Percentiles rank a stretch among this genome's conserved stretches.
phyloP scores from a whole-genome alignment of 1,284 basidiomycete species.

The Boletellus deceptivus region DNA sequence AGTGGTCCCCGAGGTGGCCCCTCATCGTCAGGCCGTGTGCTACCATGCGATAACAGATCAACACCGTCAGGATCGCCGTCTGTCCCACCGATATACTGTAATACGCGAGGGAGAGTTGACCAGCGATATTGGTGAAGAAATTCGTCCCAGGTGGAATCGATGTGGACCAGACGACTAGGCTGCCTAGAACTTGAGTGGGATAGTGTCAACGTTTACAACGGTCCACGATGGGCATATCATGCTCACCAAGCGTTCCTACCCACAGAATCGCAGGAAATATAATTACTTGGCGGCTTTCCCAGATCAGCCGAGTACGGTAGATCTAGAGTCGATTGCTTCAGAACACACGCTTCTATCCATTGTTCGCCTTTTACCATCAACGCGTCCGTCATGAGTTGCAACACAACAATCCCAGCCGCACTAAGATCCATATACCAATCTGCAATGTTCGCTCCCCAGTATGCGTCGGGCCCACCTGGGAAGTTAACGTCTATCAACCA shows the following conservation, averaged over 20 bases:
- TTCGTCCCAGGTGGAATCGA: slow-evolving; percentile 18
- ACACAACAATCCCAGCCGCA: slow-evolving; percentile 13
- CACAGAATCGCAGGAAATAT: slow-evolving; percentile 21
- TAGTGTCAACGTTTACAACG: background rate
- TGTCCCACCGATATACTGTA: slow-evolving; percentile 22
- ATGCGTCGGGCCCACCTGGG: slow-evolving; percentile 19
- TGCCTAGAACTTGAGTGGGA: slow-evolving; percentile 19
- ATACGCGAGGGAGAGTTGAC: slow-evolving; percentile 24
- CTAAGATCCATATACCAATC: slow-evolving; percentile 27
- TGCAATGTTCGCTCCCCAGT: slow-evolving; percentile 12
- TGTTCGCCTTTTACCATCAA: slow-evolving; percentile 20
- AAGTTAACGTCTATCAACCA: slow-evolving; percentile 16
- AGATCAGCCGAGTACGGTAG: slow-evolving; percentile 20
- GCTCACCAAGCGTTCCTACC: slow-evolving; percentile 26
- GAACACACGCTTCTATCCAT: background rate
- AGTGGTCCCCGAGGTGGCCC: slow-evolving; percentile 19
- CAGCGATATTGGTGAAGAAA: slow-evolving; percentile 21
- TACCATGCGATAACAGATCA: slow-evolving; percentile 25
- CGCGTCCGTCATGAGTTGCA: slow-evolving; percentile 29
- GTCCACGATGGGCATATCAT: background rate
- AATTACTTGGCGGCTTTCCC: slow-evolving; percentile 12
- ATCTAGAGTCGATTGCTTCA: slow-evolving; percentile 16
- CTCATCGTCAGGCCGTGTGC: slow-evolving; percentile 14
- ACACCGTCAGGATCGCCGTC: slow-evolving; percentile 22
- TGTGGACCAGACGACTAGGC: slow-evolving; percentile 11